A percentile compares a stretch with the other conserved stretches of the same genome.
phyloP scores from a whole-genome alignment of 2,329 filamentous ascomycete genomes.

The Pseudogymnoascus sp. region DNA sequence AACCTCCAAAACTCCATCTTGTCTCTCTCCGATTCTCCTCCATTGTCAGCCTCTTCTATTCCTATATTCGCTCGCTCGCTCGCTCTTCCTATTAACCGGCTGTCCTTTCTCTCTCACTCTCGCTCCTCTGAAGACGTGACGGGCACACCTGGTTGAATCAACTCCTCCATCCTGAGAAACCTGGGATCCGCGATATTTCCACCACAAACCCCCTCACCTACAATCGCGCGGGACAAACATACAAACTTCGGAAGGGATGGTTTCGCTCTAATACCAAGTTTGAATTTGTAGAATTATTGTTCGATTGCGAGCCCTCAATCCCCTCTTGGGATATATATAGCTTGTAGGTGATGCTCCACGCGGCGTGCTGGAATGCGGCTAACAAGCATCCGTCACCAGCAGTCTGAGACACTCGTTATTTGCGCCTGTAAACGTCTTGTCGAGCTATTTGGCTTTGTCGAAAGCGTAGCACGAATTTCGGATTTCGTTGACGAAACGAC shows the following conservation, averaged over 20 bases:
- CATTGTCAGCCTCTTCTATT: constrained; percentile 19
- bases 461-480: neutral
- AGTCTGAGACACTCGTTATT: neutral
- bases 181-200: neutral
- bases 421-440: neutral
- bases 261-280: neutral
- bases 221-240: neutral
- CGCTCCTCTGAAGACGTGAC: constrained; percentile 1
- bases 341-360: neutral
- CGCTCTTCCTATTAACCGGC: neutral
- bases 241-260: neutral
- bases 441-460: neutral
- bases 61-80: constrained; percentile 13
- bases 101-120: neutral
- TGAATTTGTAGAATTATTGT: neutral
- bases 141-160: neutral
- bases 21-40: constrained; percentile 35
- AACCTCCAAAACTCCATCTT: constrained; percentile 25
- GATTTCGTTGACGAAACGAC: neutral
- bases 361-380: neutral
- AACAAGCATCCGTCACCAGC: neutral
- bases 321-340: neutral
- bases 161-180: neutral
- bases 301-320: neutral
- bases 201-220: neutral